Conservation (phyloP, 1,284 basidiomycete genomes). For the Dichomitus squalens region DNA sequence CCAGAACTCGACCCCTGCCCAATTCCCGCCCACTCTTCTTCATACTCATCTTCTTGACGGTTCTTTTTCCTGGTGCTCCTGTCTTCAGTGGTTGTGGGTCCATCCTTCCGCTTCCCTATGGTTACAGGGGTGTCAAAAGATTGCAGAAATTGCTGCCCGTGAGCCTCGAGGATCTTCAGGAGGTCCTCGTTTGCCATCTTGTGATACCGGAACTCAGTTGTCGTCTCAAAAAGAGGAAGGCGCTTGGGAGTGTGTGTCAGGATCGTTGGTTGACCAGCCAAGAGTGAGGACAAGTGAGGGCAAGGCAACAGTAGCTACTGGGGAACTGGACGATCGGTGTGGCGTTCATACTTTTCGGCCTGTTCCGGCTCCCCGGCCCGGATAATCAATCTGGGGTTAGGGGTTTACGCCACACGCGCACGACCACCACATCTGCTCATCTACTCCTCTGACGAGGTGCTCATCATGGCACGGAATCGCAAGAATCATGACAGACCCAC, state of each 20-base stretch:
- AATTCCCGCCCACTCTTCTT: constrained; percentile 41
- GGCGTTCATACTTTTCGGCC: not conserved
- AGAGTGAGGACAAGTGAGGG: not conserved
- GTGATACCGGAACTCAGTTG: not conserved
- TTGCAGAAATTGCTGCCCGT: constrained; percentile 63
- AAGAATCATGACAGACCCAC: constrained; percentile 34
- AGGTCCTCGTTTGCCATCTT: constrained; percentile 39
- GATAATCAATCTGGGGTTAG: not conserved
- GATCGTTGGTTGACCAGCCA: no score
- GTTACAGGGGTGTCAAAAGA: constrained; percentile 47
- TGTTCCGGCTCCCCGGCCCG: not conserved
- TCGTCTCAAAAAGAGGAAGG: not conserved
- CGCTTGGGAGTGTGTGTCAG: no score
- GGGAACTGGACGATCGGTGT: not conserved
- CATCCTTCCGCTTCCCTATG: constrained; percentile 27
- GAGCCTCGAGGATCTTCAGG: constrained; percentile 59
- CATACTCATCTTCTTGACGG: constrained; percentile 16
- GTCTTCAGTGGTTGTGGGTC: constrained; percentile 32
- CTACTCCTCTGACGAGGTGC: not conserved
- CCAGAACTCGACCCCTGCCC: constrained; percentile 9
- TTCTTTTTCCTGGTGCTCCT: constrained; percentile 21
- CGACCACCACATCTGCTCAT: not conserved
- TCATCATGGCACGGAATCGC: constrained; percentile 7
- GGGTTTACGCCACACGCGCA: no score
- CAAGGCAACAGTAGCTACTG: not conserved